These are phyloP conservation scores for Stenogyne calaminthoides DNA, from an alignment of 305 asterid species.

Conservation along the genomic window DNA sequence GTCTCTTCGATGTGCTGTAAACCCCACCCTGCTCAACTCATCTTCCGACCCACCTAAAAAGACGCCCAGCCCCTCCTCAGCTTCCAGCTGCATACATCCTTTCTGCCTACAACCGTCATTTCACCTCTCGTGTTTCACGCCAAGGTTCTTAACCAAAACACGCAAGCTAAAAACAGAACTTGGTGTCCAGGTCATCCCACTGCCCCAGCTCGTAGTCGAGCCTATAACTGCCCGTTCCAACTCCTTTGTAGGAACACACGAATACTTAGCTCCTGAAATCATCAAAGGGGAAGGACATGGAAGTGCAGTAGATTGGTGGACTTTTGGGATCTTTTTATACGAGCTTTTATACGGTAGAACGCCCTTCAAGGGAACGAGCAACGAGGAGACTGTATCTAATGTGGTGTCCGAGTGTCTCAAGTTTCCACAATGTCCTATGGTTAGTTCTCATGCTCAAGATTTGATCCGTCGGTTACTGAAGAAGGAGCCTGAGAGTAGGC, in stretches of 20 bases:
- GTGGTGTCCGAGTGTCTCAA: constrained; percentile 65
- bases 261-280: constrained; percentile 93
- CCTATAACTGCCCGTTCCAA: constrained; percentile 80
- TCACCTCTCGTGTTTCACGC: constrained; percentile 79
- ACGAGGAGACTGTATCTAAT: constrained; percentile 70
- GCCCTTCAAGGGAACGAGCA: constrained; percentile 70
- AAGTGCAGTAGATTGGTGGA: constrained; percentile 98
- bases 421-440: constrained; percentile 69
- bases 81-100: constrained; percentile 74
- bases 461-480: constrained; percentile 63
- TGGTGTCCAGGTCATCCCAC: constrained; percentile 57
- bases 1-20: constrained; percentile 67
- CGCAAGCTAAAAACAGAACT: constrained; percentile 64
- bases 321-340: constrained; percentile 70
- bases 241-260: constrained; percentile 94
- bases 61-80: constrained; percentile 54
- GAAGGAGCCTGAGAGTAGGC: constrained; percentile 78
- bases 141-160: constrained; percentile 62
- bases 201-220: constrained; percentile 88
- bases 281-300: constrained; percentile 95
- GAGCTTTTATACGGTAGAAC: constrained; percentile 87
- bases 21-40: constrained; percentile 54
- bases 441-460: constrained; percentile 75
- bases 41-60: constrained; percentile 52
- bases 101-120: constrained; percentile 91